phyloP scores from a whole-genome alignment of 768 basidiomycete species.

The Russula griseocarnosa region DNA sequence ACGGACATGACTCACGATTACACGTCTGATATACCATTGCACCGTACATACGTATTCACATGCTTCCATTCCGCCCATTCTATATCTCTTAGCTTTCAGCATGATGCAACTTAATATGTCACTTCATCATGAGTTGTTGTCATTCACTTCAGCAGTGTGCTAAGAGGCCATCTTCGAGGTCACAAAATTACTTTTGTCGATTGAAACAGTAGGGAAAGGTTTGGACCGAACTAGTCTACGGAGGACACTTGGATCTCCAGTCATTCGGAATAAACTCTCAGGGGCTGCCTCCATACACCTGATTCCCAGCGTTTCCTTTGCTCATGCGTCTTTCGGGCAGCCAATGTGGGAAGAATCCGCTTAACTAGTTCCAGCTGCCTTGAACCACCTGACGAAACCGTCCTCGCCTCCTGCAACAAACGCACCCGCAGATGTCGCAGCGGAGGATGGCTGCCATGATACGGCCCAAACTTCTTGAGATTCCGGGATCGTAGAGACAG shows the following conservation, averaged over 20 bases:
- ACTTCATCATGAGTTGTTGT: not conserved
- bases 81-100: not conserved
- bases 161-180: not conserved
- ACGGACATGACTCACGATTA: conserved; percentile 29
- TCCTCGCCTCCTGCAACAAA: conserved; percentile 77
- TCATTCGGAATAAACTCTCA: not conserved
- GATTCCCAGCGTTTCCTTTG: not conserved
- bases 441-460: conserved; percentile 68
- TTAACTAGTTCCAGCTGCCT: conserved; percentile 55
- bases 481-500: conserved; percentile 74
- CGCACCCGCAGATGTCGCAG: conserved; percentile 52
- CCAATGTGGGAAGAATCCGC: not conserved
- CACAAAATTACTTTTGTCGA: not conserved
- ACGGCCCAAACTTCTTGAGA: conserved; percentile 82
- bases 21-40: not conserved
- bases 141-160: not conserved
- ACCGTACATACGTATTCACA: not conserved
- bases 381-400: conserved; percentile 72
- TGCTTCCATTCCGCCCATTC: not conserved
- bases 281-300: not conserved
- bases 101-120: not conserved
- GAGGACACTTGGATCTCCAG: not conserved
- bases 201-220: not conserved
- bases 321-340: not conserved
- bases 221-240: not conserved